A percentile compares a stretch with the other conserved stretches of the same genome.
phyloP scores from a whole-genome alignment of 257 asterid species.

The Solanum corneliomulleri region DNA sequence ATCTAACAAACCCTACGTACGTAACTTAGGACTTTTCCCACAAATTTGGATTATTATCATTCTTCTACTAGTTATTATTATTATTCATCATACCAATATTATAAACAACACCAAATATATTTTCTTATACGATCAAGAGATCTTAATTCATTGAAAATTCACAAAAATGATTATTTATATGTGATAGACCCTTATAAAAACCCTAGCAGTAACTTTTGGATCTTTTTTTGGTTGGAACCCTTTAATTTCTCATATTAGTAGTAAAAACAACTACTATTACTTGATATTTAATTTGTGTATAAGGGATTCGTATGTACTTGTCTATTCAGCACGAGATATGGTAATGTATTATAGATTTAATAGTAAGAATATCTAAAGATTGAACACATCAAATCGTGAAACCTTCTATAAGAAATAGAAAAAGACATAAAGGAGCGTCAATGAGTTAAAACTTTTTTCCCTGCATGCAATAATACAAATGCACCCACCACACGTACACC shows the following conservation, averaged over 20 bases:
- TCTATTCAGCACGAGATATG: neutral
- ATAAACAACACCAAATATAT: neutral
- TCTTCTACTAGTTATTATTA: neutral
- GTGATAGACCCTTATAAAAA: neutral
- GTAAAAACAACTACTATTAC: neutral
- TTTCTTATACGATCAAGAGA: neutral
- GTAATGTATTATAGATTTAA: neutral
- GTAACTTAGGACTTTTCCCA: neutral
- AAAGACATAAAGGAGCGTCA: neutral
- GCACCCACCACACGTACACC: neutral
- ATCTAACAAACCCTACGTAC: neutral
- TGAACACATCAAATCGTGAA: neutral
- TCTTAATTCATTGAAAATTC: neutral
- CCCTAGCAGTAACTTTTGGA: neutral
- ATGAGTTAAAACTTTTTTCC: neutral
- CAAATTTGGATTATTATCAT: neutral
- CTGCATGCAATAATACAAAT: slow-evolving; percentile 25
- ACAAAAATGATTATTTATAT: neutral
- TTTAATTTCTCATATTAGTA: neutral
- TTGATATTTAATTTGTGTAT: neutral
- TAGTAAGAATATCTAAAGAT: neutral
- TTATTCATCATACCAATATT: neutral
- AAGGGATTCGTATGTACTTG: neutral
- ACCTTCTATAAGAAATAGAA: neutral
- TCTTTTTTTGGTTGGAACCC: neutral